These are phyloP conservation scores for Blumeria graminis DNA, from an alignment of 2,329 filamentous ascomycete species.

Conservation along the genomic window DNA sequence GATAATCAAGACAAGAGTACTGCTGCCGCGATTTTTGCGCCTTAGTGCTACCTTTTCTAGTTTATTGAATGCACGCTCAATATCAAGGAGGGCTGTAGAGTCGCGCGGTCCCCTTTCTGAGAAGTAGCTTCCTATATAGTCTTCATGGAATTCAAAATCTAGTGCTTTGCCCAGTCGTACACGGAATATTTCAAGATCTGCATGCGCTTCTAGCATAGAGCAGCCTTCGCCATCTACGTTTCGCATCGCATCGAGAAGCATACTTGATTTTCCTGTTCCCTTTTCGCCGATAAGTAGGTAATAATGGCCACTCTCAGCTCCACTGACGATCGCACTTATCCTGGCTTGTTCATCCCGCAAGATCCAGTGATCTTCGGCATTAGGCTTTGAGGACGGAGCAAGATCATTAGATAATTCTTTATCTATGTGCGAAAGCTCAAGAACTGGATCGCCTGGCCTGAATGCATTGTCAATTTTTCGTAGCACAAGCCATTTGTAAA, in stretches of 20 bases:
- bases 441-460: slow-evolving; percentile 69
- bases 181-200: slow-evolving; percentile 84
- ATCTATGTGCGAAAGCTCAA: slow-evolving; percentile 48
- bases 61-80: slow-evolving; percentile 93
- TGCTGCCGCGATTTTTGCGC: slow-evolving; percentile 31
- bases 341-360: slow-evolving; percentile 55
- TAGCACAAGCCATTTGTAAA: slow-evolving; percentile 79
- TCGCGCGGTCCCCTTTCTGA: slow-evolving; percentile 83
- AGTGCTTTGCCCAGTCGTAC: slow-evolving; percentile 79
- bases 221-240: slow-evolving; percentile 74
- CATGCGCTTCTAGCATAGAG: slow-evolving; percentile 90
- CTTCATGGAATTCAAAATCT: slow-evolving; percentile 92
- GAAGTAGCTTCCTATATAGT: slow-evolving; percentile 92
- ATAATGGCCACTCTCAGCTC: slow-evolving; percentile 55
- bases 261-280: slow-evolving; percentile 86
- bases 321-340: slow-evolving; percentile 64
- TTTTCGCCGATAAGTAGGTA: slow-evolving; percentile 86
- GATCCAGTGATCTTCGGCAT: slow-evolving; percentile 44
- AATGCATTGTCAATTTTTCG: slow-evolving; percentile 86
- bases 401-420: slow-evolving; percentile 24
- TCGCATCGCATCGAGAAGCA: slow-evolving; percentile 88
- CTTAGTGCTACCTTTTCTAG: slow-evolving; percentile 79
- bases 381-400: slow-evolving; percentile 19
- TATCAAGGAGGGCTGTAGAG: slow-evolving; percentile 76
- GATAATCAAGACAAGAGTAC: slow-evolving; percentile 74